These are phyloP conservation scores for Cornus suecica DNA, from an alignment of 148 eudicot genomes.

Conservation along the genomic window DNA sequence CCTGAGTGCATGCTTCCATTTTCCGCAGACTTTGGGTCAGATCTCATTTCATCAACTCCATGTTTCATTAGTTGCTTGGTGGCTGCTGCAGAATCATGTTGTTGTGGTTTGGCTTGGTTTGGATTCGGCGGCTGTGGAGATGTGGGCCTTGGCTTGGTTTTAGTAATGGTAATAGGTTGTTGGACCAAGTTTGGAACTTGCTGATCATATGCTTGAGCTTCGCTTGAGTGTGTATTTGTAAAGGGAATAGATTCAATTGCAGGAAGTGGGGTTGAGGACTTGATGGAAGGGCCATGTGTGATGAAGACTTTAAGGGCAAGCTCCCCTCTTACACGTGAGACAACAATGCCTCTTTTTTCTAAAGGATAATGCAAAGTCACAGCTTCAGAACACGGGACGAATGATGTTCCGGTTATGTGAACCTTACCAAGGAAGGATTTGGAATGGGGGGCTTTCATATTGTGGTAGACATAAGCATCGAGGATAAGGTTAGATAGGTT, in stretches of 20 bases:
- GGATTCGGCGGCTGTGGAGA: constrained; percentile 41
- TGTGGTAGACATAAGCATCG: constrained; percentile 62
- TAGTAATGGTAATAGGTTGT: constrained; percentile 21
- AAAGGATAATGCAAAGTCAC: constrained; percentile 65
- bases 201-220: constrained; percentile 13
- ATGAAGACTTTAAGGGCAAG: constrained; percentile 74
- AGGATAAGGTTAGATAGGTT: constrained; percentile 50
- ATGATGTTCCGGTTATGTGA: constrained; percentile 54
- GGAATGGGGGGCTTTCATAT: constrained; percentile 24
- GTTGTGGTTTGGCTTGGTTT: constrained; percentile 19
- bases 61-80: constrained; percentile 17
- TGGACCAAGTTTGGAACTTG: constrained; percentile 14
- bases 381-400: constrained; percentile 73
- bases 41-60: constrained; percentile 30
- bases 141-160: constrained; percentile 33
- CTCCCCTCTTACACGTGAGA: constrained; percentile 78
- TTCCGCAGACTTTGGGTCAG: constrained; percentile 38
- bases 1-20: constrained; percentile 30
- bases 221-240: constrained; percentile 22
- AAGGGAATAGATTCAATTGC: constrained; percentile 28
- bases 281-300: constrained; percentile 49
- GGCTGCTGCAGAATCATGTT: constrained; percentile 23
- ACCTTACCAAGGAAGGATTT: constrained; percentile 72
- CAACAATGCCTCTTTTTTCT: constrained; percentile 56
- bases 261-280: constrained; percentile 42